Percentiles rank a stretch among this genome's conserved stretches.
Conservation (phyloP, 371 early-diverging fungal species). For the Mortierella sp. region DNA sequence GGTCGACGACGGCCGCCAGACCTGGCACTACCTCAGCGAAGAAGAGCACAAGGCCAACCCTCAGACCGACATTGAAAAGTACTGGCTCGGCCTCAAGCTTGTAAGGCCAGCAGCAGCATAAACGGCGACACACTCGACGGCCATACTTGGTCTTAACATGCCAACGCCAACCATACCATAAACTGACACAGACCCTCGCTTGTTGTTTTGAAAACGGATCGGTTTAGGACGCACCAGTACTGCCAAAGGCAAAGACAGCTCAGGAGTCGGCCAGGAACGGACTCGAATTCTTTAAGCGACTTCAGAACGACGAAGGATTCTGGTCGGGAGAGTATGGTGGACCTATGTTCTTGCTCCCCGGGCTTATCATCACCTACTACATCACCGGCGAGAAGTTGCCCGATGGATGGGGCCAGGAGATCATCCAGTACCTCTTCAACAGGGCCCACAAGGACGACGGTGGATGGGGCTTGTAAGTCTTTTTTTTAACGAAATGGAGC, state of each 20-base stretch:
- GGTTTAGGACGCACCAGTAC: slow-evolving; percentile 63
- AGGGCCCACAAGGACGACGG: slow-evolving; percentile 88
- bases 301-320: slow-evolving; percentile 97
- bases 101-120: slow-evolving; percentile 54
- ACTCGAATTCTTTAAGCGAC: slow-evolving; percentile 84
- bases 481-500: background rate
- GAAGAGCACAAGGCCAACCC: slow-evolving; percentile 76
- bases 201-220: background rate
- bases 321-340: slow-evolving; percentile 98
- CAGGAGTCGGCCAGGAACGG: slow-evolving; percentile 90
- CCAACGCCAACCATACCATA: no score
- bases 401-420: slow-evolving; percentile 77
- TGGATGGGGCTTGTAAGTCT: slow-evolving; percentile 92
- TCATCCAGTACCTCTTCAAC: slow-evolving; percentile 91
- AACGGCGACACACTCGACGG: background rate
- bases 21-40: slow-evolving; percentile 89
- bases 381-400: slow-evolving; percentile 80
- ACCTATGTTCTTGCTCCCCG: slow-evolving; percentile 96
- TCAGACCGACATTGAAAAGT: slow-evolving; percentile 86
- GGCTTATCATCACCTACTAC: slow-evolving; percentile 88
- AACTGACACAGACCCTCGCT: background rate
- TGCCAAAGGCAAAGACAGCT: slow-evolving; percentile 72
- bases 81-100: slow-evolving; percentile 89
- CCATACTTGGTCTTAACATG: background rate
- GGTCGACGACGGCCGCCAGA: slow-evolving; percentile 89